Base-by-base conservation (phyloP, 139 green algal genomes). In the Chlorella sorokiniana region DNA sequence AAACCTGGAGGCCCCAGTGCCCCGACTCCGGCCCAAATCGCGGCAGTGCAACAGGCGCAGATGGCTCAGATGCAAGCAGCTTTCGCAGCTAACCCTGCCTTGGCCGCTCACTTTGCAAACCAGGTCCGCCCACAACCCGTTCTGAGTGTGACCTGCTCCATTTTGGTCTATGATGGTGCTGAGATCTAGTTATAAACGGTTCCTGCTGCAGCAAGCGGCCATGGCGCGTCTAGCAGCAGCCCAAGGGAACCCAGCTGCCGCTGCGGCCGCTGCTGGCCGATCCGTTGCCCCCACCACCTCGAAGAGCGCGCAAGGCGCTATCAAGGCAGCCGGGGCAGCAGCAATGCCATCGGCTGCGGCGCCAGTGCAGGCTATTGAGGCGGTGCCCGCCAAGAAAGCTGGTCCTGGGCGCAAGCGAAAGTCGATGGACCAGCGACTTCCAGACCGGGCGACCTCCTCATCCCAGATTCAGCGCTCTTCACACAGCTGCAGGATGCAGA, bases 401-500 rank as follows among this genome's bases (percentile, higher is more conserved):
- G 35, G 42, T 11, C 4, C 44, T 33, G 44, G 42, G n/a, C 67
- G 68, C 65, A 84, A 84, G 54, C 78, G 78, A 10, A 76, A 76
- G 65, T 35, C 77, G 5, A 9, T 23, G 29, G 54, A 84, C 45
- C 31, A 45, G 65, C 69, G 65, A 6, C 78, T 84, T 41, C 42
- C 78, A 0, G 78, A 84, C 65, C 73, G 54, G 73, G 73, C 18
- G 68, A 76, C 73, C 44, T 81, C 4, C 52, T 84, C 22, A 42
- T 97, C 23, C 92, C 93, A 8, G 91, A 96, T 79, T 93, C 88
- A 18, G 71, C 84, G 35, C 54, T 94, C 52, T 95, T 91, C 80
- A 85, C 72, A 31, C 64, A 90, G 42, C 81, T 97, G 42, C 81
- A 91, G 54, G 93, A 92, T 7, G 84, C 90, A 59, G 93, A 96